Evolutionary conservation across 805 yeast genomes (phyloP).

Genomic region (Candida caryicola): DNA sequence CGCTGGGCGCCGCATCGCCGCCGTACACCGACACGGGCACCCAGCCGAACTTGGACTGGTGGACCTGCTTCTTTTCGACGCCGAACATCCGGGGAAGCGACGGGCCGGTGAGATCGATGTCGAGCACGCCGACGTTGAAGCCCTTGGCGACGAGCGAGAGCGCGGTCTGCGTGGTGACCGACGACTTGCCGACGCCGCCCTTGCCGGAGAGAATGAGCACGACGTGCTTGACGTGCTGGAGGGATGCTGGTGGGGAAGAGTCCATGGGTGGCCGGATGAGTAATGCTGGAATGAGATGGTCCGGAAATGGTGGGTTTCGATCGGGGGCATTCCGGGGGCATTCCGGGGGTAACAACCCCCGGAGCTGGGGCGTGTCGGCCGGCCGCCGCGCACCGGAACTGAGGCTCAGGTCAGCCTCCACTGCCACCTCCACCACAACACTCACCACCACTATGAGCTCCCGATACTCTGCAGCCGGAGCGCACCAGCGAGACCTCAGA

Average conservation of each 20-base stretch:
- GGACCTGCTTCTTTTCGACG: conserved; percentile 72
- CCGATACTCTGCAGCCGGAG: conserved; percentile 16
- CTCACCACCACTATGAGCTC: conserved; percentile 10
- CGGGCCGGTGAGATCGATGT: conserved; percentile 95
- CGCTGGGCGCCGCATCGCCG: background rate
- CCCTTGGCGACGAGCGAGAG: conserved; percentile 71
- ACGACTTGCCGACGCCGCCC: conserved; percentile 97
- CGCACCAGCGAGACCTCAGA: conserved; percentile 42
- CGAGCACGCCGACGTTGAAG: conserved; percentile 86
- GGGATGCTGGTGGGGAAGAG: conserved; percentile 28
- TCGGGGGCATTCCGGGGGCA: too few relatives aligned
- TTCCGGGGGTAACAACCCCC: too few relatives aligned
- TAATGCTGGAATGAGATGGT: too few relatives aligned
- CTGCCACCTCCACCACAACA: background rate
- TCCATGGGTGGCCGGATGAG: background rate
- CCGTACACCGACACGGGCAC: conserved; percentile 64
- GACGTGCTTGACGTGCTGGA: conserved; percentile 65
- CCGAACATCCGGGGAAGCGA: conserved; percentile 97
- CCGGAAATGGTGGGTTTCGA: too few relatives aligned
- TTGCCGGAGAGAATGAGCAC: conserved; percentile 85
- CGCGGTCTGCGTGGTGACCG: conserved; percentile 92
- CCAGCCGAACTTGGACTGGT: conserved; percentile 85
- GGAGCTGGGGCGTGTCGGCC: too few relatives aligned
- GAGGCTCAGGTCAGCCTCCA: too few relatives aligned
- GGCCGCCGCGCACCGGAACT: too few relatives aligned